phyloP scores from a whole-genome alignment of 2,329 filamentous ascomycete species.

The Conoideocrella luteorostrata region DNA sequence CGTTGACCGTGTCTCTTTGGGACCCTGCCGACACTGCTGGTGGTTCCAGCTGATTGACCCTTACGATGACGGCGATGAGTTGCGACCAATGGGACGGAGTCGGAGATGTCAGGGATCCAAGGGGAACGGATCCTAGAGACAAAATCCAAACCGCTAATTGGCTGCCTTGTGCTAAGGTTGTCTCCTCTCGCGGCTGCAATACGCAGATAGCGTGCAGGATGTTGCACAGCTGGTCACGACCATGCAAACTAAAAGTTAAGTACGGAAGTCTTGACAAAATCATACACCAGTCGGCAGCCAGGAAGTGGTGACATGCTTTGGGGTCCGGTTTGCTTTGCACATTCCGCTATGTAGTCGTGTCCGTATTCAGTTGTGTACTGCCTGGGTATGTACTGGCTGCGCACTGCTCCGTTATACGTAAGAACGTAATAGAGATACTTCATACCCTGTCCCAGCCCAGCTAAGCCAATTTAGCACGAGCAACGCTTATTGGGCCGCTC shows the following conservation, averaged over 20 bases:
- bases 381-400: no score
- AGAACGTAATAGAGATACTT: no score
- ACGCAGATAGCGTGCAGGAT: not conserved
- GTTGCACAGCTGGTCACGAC: not conserved
- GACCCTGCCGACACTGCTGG: not conserved
- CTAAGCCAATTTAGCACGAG: no score
- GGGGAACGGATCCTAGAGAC: not conserved
- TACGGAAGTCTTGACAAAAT: no score
- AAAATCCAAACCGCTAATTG: constrained; percentile 3
- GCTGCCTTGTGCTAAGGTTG: not conserved
- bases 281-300: no score
- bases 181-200: not conserved
- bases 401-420: no score
- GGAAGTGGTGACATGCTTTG: no score
- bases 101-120: not conserved
- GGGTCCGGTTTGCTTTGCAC: no score
- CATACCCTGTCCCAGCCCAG: no score
- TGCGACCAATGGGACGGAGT: constrained; percentile 8
- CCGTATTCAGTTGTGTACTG: no score
- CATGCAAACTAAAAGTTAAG: no score
- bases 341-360: no score
- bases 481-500: constrained; percentile 2
- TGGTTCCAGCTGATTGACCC: not conserved
- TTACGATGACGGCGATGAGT: not conserved
- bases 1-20: not conserved